Percentiles rank a stretch among this genome's conserved stretches.
Conservation (phyloP, 2,329 filamentous ascomycete species). For the Calonectria pauciramosa region DNA sequence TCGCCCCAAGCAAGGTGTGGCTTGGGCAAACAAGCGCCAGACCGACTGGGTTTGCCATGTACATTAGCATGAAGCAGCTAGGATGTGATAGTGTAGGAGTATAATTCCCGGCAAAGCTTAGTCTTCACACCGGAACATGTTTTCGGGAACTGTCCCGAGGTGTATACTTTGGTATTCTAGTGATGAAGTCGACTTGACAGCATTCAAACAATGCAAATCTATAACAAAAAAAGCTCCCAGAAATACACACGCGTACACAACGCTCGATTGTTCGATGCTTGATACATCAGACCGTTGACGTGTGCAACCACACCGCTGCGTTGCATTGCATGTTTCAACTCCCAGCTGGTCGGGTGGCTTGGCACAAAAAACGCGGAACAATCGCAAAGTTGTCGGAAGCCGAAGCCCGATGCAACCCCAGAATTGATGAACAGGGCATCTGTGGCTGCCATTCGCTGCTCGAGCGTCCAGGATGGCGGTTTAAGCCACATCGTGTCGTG, state of each 20-base stretch:
- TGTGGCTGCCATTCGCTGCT: neutral
- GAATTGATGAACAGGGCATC: neutral
- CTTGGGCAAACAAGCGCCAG: neutral
- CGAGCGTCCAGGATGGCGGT: neutral
- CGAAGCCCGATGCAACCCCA: neutral
- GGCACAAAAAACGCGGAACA: neutral
- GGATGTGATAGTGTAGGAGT: neutral
- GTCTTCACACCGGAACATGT: neutral
- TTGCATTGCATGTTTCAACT: conserved; percentile 9
- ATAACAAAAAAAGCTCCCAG: neutral
- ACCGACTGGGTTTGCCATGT: neutral
- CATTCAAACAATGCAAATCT: too few species aligned
- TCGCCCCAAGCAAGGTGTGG: neutral
- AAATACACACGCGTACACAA: neutral
- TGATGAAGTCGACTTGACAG: neutral
- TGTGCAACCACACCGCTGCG: neutral
- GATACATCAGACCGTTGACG: neutral
- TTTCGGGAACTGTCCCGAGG: neutral
- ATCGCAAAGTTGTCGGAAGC: neutral
- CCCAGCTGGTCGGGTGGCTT: neutral
- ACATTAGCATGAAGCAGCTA: neutral
- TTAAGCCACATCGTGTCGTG: conserved; percentile 5
- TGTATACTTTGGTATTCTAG: neutral
- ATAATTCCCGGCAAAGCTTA: neutral
- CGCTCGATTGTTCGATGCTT: neutral